Evolutionary conservation across 257 asterid species (phyloP), one percentile per base, ranked within the genome.

Genomic region (Lithospermum erythrorhizon): DNA sequence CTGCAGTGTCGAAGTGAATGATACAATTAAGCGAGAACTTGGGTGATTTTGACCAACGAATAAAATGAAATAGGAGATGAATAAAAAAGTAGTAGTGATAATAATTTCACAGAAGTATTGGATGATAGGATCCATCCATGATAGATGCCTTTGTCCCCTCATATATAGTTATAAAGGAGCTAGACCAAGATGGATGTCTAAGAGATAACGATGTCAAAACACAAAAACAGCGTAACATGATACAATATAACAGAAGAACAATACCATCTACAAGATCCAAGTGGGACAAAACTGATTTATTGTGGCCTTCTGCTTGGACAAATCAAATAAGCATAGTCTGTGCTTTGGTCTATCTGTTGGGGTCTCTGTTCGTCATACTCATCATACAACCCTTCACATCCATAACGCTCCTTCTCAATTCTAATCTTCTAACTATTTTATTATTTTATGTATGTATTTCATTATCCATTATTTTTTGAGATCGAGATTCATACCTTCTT

Each of bases 271-370:
- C 4, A 4, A 24, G 2, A 4, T 24, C 4, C 27, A 24, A 24
- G 27, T 24, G 4, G 2, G 4, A 24, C 4, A 4, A 24, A 24
- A 4, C 4, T 2, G 27, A 24, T 1, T 24, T 1, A 24, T 2
- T 4, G 4, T 83, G 87, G 57, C 84, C 76, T 69, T 77, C 79
- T 64, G 97, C 97, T 75, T 90, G 96, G 96, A 18, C 86, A 74
- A 68, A 90, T 66, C 66, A 90, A 74, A 71, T 77, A 63, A 52
- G 86, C 83, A 73, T 80, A 90, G 72, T 80, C 96, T 27, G 95
- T 85, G 21, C 97, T 76, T 83, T 83, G 70, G 95, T 85, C 70
- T 78, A n/a, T n/a, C n/a, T n/a, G n/a, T n/a, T n/a, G n/a, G n/a
- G n/a, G n/a, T n/a, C n/a, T n/a, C n/a, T n/a, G n/a, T n/a, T n/a